Base-by-base conservation (phyloP, 1,284 basidiomycete species). In the Moesziomyces sp. region DNA sequence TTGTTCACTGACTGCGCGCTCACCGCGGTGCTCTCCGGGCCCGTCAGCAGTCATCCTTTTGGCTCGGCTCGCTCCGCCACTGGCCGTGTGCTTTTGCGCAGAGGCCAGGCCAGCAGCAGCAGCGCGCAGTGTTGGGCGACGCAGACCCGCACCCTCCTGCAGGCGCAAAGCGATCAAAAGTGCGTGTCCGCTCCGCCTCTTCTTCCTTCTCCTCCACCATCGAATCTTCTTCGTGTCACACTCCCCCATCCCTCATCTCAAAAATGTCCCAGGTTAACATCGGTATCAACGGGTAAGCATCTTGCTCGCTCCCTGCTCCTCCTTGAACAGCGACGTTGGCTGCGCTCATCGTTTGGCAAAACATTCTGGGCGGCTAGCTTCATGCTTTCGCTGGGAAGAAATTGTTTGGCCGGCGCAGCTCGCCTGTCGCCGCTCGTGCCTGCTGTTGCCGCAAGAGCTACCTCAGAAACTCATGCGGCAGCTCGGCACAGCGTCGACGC, bases 261-360 rank as follows among this genome's bases (percentile, higher is more conserved):
- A 73, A 26, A 65, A 76, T 76, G 74, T 66, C 75, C 28, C 72
- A 69, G 58, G 73, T 79, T 58, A 62, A 68, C 58, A 72, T 81
- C 58, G 79, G 79, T 64, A 81, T 81, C 72, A 81, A 81, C 79
- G 79, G 79, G 75, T 79, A 75, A 79, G 78, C 54, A 23, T 61
- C 50, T 4, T 13, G 9, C 13, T 24, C 2, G 9, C 43, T 4
- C 45, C 35, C 38, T 18, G 16, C 21, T 45, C 26, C 21, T 16
- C n/a, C 43, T 34, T 42, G 5, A 9, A 19, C 42, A 2, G 14
- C 5, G 3, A 10, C 46, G 21, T 5, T 10, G 21, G 19, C 40
- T 23, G 14, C 11, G 14, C 0, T 7, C 52, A 13, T 30, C 18
- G 18, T 19, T 21, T 7, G 19, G 16, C 35, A 16, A 14, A 3